Percentiles rank a stretch among this genome's conserved stretches.
These are phyloP conservation scores for Kockovaella imperatae DNA, from an alignment of 768 basidiomycete species.

Conservation along the genomic window DNA sequence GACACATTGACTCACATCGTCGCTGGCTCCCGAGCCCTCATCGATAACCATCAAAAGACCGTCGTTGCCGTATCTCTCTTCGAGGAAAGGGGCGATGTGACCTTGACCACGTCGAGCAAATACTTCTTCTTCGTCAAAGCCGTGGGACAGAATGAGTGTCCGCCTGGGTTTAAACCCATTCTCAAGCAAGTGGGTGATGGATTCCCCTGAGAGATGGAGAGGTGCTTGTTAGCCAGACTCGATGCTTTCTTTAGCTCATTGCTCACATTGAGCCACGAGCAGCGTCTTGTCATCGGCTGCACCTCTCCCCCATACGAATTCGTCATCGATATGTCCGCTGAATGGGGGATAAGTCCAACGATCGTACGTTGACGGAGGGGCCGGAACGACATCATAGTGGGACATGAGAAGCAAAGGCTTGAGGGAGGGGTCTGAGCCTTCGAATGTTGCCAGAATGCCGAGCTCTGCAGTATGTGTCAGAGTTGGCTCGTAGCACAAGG, in stretches of 20 bases:
- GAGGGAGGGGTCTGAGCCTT: conserved; percentile 35
- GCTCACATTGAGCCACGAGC: conserved; percentile 38
- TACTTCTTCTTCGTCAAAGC: conserved; percentile 43
- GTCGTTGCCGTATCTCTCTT: conserved; percentile 34
- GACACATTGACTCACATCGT: conserved; percentile 25
- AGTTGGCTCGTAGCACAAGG: neutral
- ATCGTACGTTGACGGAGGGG: conserved; percentile 33
- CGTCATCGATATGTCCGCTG: conserved; percentile 35
- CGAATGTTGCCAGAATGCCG: conserved; percentile 37
- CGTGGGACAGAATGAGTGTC: conserved; percentile 38
- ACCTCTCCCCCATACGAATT: conserved; percentile 37
- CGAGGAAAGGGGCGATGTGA: conserved; percentile 34
- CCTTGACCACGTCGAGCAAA: conserved; percentile 38
- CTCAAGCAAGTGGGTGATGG: conserved; percentile 38
- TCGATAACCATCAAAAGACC: conserved; percentile 38
- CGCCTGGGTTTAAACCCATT: conserved; percentile 27
- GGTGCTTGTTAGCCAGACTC: neutral
- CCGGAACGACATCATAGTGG: conserved; percentile 43
- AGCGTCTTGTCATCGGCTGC: conserved; percentile 40
- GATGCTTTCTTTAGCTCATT: conserved; percentile 1
- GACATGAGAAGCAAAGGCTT: conserved; percentile 40
- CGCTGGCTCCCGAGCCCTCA: conserved; percentile 26
- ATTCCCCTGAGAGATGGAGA: conserved; percentile 33
- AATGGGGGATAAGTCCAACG: conserved; percentile 39
- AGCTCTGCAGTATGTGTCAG: conserved; percentile 13